Conservation (phyloP, 1,284 basidiomycete species). For the Afroboletus lepidellus region DNA sequence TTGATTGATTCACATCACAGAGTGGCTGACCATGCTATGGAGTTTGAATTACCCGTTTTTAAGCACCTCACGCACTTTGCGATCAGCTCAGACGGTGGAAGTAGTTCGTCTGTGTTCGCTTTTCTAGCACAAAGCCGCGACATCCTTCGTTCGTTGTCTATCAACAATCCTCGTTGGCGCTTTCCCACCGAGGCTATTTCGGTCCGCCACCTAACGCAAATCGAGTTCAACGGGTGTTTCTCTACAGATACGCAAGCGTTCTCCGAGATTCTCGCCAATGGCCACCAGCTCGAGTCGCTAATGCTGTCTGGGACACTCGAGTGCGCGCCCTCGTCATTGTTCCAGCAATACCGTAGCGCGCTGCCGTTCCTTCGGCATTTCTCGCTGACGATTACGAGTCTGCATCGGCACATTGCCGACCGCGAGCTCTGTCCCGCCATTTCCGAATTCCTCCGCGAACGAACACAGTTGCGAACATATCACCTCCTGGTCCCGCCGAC, state of each 20-base stretch:
- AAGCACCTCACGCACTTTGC: constrained; percentile 59
- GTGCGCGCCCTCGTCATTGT: constrained; percentile 47
- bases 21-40: constrained; percentile 48
- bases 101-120: constrained; percentile 39
- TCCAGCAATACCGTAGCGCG: constrained; percentile 40
- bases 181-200: constrained; percentile 55
- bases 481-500: constrained; percentile 51
- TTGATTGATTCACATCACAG: constrained; percentile 30
- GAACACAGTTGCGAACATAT: constrained; percentile 51
- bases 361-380: constrained; percentile 67
- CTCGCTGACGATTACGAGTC: constrained; percentile 46
- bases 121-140: constrained; percentile 56
- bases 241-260: constrained; percentile 50
- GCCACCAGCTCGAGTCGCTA: constrained; percentile 61
- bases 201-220: constrained; percentile 60
- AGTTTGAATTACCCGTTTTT: constrained; percentile 55
- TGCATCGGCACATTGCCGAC: constrained; percentile 50
- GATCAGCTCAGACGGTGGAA: constrained; percentile 44
- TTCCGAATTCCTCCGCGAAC: constrained; percentile 61
- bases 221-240: constrained; percentile 60
- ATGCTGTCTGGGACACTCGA: constrained; percentile 54
- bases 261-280: constrained; percentile 55
- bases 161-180: constrained; percentile 55
- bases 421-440: constrained; percentile 65
- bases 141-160: constrained; percentile 52